Percentiles rank a stretch among this genome's conserved stretches.
Evolutionary conservation across 768 basidiomycete genomes (phyloP).

Genomic region (Leccinellum albellum): DNA sequence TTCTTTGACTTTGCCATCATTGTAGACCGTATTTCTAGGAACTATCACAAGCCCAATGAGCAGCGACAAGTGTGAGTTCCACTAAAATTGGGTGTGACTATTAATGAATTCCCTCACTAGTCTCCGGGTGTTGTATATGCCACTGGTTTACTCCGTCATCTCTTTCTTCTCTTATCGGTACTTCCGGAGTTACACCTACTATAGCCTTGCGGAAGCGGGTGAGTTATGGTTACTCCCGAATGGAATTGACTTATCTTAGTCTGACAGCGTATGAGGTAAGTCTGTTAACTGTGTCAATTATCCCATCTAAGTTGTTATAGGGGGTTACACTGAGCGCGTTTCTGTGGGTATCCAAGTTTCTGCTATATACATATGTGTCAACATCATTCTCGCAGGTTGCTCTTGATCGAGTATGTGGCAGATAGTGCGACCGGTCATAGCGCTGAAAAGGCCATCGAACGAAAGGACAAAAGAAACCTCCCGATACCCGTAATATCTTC

Average conservation of each 20-base stretch:
- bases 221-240: slow-evolving; percentile 15
- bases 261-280: slow-evolving; percentile 64
- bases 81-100: not conserved
- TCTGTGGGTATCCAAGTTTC: slow-evolving; percentile 47
- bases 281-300: not conserved
- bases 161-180: slow-evolving; percentile 85
- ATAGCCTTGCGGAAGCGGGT: slow-evolving; percentile 50
- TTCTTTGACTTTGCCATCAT: not conserved
- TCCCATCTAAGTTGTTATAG: slow-evolving; percentile 35
- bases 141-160: slow-evolving; percentile 73
- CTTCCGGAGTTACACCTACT: slow-evolving; percentile 74
- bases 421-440: slow-evolving; percentile 58
- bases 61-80: slow-evolving; percentile 74
- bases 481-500: slow-evolving; percentile 57
- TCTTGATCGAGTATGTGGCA: slow-evolving; percentile 84
- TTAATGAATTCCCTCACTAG: slow-evolving; percentile 32
- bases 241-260: slow-evolving; percentile 25
- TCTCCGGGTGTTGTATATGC: slow-evolving; percentile 82
- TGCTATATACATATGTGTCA: not conserved
- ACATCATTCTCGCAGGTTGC: slow-evolving; percentile 43
- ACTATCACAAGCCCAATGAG: slow-evolving; percentile 65
- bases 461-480: slow-evolving; percentile 75
- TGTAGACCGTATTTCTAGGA: slow-evolving; percentile 39
- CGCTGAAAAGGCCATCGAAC: slow-evolving; percentile 62
- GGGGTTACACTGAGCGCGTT: slow-evolving; percentile 85